Conservation (phyloP, 345 rosid species). For the Boechera stricta region DNA sequence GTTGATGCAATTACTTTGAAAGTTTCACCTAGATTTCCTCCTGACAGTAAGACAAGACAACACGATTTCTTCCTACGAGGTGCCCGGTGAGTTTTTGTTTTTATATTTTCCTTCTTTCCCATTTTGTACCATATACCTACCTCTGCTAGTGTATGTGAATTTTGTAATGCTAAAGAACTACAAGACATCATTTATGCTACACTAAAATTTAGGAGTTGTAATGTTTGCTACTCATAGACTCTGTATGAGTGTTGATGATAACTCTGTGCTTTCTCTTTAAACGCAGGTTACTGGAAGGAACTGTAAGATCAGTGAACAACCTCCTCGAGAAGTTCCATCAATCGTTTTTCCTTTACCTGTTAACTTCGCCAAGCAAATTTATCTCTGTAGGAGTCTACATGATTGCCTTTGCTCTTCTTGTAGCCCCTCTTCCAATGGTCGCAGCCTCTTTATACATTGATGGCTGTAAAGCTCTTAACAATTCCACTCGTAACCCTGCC, state of each 20-base stretch:
- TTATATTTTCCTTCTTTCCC: constrained; percentile 16
- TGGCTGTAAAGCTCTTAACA: constrained; percentile 48
- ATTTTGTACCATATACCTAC: background rate
- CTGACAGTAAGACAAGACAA: constrained; percentile 52
- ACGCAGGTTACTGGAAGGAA: constrained; percentile 94
- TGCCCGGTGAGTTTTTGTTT: constrained; percentile 62
- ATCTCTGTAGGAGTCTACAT: constrained; percentile 96
- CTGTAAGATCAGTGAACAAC: constrained; percentile 84
- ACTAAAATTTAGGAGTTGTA: background rate
- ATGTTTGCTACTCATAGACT: background rate
- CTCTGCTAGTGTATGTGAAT: constrained; percentile 1
- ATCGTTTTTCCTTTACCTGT: constrained; percentile 85
- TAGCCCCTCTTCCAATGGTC: constrained; percentile 87
- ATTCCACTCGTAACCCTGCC: constrained; percentile 38
- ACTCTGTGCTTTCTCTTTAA: constrained; percentile 21
- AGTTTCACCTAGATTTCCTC: constrained; percentile 65
- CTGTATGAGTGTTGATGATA: constrained; percentile 18
- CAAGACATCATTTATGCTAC: background rate
- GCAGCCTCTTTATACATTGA: constrained; percentile 84
- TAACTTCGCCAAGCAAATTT: constrained; percentile 85
- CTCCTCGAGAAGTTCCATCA: constrained; percentile 98
- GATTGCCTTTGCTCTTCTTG: constrained; percentile 89
- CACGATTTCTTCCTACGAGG: constrained; percentile 76
- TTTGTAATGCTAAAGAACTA: background rate
- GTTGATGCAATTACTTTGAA: constrained; percentile 93